These are phyloP conservation scores for Mycoemilia scoparia DNA, from an alignment of 192 early-diverging fungal species.

Conservation along the genomic window DNA sequence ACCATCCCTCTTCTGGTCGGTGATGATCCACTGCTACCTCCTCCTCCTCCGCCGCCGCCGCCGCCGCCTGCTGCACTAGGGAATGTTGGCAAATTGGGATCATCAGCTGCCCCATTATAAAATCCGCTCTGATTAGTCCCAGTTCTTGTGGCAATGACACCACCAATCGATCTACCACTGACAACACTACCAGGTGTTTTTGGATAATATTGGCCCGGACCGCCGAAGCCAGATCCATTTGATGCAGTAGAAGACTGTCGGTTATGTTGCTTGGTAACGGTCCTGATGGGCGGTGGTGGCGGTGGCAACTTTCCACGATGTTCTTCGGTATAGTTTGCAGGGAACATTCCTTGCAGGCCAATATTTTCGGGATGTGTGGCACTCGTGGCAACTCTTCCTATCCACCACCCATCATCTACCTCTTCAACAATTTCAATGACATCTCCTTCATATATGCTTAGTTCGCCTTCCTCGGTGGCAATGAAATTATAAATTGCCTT, in stretches of 20 bases:
- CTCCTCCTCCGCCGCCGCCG: constrained; percentile 1
- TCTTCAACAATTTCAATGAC: constrained; percentile 69
- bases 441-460: constrained; percentile 67
- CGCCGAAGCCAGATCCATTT: constrained; percentile 10
- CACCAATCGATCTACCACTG: constrained; percentile 9
- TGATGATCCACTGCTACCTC: constrained; percentile 5
- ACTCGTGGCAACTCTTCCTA: constrained; percentile 34
- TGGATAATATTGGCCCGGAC: constrained; percentile 14
- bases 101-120: too few relatives aligned
- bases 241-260: constrained; percentile 7
- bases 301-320: constrained; percentile 17
- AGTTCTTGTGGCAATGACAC: constrained; percentile 1
- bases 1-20: too few relatives aligned
- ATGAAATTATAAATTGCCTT: constrained; percentile 65
- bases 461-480: constrained; percentile 58
- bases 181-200: constrained; percentile 10
- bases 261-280: constrained; percentile 4
- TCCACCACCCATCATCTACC: constrained; percentile 92
- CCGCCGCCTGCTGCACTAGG: not conserved
- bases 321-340: constrained; percentile 75
- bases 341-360: constrained; percentile 98
- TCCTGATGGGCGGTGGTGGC: constrained; percentile 7
- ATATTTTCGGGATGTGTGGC: constrained; percentile 14
- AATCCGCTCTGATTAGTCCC: too few relatives aligned
- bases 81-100: constrained; percentile 1